Base-by-base conservation (phyloP, 805 yeast genomes). In the Candida suzukii region DNA sequence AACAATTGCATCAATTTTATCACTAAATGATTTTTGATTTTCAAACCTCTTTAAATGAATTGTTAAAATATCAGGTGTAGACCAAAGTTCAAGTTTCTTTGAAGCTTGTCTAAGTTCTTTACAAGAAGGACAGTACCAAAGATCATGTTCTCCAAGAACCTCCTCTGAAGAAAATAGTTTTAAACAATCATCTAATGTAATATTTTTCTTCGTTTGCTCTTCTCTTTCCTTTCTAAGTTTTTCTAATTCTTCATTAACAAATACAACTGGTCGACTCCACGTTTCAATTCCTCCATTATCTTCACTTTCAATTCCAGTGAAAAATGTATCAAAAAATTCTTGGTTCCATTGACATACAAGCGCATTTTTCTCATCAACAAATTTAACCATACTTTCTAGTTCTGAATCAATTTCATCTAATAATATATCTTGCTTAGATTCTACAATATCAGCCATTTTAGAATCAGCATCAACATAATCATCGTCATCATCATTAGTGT, bases 51-150 rank as follows among this genome's bases (percentile, higher is more conserved):
- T 93, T 57, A 91, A 69, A 59, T 93, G 98, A 39, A 91, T 83
- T 1, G 95, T 80, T 47, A 93, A 68, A 24, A 93, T 78, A 56
- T 93, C 97, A 1, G 98, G 98, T 0, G 86, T 79, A n/a, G 80
- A 74, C 98, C 98, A 93, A 17, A 91, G 65, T 60, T 88, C 95
- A 41, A 93, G 83, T 35, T 86, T 83, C 54, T 93, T 91, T 2
- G 95, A 79, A 0, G 98, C 98, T 50, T 85, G 88, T 44, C 88
- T 76, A 53, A 88, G 95, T 40, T 85, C 93, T 53, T 84, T 78
- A 66, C 99, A 91, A 12, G 68, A 64, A 1, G 96, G 95, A 60
- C 99, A 91, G 53, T 81, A 90, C 98, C 98, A 91, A 27, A 88
- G 68, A 61, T 91, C 98, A 41, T 87, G 82, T 38, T 86, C 83